Conservation (phyloP, 2,329 filamentous ascomycete genomes). For the Metarhizium guizhouense region DNA sequence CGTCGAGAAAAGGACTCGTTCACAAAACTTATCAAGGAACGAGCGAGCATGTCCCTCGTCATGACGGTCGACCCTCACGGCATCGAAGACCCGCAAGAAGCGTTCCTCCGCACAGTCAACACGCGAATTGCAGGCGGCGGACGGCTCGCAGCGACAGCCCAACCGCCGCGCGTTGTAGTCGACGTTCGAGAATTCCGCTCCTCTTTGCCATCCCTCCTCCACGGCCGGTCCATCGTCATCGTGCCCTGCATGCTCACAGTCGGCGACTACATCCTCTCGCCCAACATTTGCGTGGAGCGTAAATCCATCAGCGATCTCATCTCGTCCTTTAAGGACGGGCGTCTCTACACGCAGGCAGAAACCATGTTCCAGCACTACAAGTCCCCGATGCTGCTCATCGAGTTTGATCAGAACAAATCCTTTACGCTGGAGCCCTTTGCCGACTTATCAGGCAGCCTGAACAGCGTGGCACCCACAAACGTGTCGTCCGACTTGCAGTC, state of each 20-base stretch:
- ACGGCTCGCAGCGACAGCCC: constrained; percentile 69
- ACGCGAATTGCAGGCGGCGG: constrained; percentile 94
- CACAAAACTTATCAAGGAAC: constrained; percentile 88
- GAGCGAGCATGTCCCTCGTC: constrained; percentile 84
- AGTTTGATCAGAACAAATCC: constrained; percentile 95
- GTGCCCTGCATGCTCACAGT: constrained; percentile 95
- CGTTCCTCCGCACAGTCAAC: constrained; percentile 90
- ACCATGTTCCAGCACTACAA: constrained; percentile 93
- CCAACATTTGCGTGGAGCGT: constrained; percentile 85
- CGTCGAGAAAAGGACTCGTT: constrained; percentile 96
- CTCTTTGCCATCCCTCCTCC: constrained; percentile 80
- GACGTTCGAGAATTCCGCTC: constrained; percentile 96
- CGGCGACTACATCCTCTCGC: constrained; percentile 89
- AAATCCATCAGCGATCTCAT: constrained; percentile 91
- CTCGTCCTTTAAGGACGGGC: constrained; percentile 82
- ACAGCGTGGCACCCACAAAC: constrained; percentile 51
- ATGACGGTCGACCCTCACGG: constrained; percentile 63
- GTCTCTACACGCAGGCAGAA: constrained; percentile 85
- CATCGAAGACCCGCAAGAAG: constrained; percentile 75
- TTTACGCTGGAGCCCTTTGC: constrained; percentile 85
- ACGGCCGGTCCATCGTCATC: constrained; percentile 79
- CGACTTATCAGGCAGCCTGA: constrained; percentile 53
- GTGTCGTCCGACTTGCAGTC: constrained; percentile 70
- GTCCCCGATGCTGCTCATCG: constrained; percentile 82
- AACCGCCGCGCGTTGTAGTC: constrained; percentile 84